phyloP scores from a whole-genome alignment of 2,329 filamentous ascomycete species.

The Ophiostoma novo-ulmi region DNA sequence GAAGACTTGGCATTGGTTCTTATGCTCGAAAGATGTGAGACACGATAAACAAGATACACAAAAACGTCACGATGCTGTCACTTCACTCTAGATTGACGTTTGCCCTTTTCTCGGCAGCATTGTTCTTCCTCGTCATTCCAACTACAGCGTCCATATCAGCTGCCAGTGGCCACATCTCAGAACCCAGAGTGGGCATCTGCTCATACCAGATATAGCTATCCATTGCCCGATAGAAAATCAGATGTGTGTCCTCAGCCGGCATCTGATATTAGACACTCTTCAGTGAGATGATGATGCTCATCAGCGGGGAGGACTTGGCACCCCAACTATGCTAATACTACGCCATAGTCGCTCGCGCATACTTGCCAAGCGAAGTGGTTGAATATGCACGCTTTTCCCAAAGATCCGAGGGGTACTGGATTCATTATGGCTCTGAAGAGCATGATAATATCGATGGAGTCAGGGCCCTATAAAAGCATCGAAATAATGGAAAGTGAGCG shows the following conservation, averaged over 20 bases:
- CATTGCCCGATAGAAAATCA: neutral
- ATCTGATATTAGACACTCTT: neutral
- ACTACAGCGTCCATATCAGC: neutral
- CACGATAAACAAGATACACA: neutral
- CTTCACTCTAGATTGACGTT: too few relatives aligned
- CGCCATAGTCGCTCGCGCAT: neutral
- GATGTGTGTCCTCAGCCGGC: neutral
- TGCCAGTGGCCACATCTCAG: neutral
- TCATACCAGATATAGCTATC: neutral
- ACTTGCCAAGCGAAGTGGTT: neutral
- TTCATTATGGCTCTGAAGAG: neutral
- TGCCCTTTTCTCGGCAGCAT: neutral
- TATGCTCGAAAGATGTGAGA: neutral
- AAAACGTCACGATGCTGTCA: neutral
- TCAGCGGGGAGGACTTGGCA: neutral
- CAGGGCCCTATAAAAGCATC: neutral
- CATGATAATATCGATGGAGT: neutral
- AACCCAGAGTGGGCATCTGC: neutral
- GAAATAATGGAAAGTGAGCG: neutral
- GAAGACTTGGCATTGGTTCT: too few relatives aligned
- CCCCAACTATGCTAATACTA: neutral
- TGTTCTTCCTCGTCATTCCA: neutral
- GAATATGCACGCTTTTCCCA: neutral
- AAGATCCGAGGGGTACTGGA: neutral
- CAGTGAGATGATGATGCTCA: neutral